Base-by-base conservation (phyloP, 257 asterid species). In the Buddleja alternifolia region DNA sequence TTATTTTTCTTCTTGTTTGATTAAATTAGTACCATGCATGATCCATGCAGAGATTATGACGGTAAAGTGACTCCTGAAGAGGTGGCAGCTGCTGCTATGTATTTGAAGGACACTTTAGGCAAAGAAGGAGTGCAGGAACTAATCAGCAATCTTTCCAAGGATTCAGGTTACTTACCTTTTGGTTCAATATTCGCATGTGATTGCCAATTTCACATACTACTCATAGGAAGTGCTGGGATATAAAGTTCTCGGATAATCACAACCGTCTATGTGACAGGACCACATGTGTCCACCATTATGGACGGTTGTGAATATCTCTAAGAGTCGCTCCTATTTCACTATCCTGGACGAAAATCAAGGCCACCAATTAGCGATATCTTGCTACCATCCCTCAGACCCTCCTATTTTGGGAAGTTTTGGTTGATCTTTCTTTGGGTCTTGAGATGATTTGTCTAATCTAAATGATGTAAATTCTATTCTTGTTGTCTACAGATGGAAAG, bases 51-150 rank as follows among this genome's bases (percentile, higher is more conserved):
- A 74, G 97, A 88, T 74, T 75, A 84, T 77, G 97, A 89, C 75
- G 95, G 95, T 63, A 91, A 91, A 80, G 93, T 88, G 71, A 89
- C 90, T 68, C 84, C 96, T 1, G 97, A 88, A 77, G 96, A 91
- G 75, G 86, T 91, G 64, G 96, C 96, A 60, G 85, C 95, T 54
- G 95, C 97, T 41, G 93, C 95, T 55, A 32, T 67, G 76, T 89
- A 87, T 66, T 83, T 91, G 83, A 91, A 91, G 72, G 83, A 89
- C 82, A 86, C 97, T 66, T 78, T 91, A 62, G 96, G 85, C 78
- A 87, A 81, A 73, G 93, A 89, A 63, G 97, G 97, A 51, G 78
- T 89, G 67, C 93, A 86, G 62, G 95, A 87, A 72, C 86, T 91
- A 44, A 83, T 88, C 77, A 81, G 93, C 84, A 91, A 76, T 81